phyloP scores from a whole-genome alignment of 2,329 filamentous ascomycete genomes.

The Colletotrichum cordylinicola region DNA sequence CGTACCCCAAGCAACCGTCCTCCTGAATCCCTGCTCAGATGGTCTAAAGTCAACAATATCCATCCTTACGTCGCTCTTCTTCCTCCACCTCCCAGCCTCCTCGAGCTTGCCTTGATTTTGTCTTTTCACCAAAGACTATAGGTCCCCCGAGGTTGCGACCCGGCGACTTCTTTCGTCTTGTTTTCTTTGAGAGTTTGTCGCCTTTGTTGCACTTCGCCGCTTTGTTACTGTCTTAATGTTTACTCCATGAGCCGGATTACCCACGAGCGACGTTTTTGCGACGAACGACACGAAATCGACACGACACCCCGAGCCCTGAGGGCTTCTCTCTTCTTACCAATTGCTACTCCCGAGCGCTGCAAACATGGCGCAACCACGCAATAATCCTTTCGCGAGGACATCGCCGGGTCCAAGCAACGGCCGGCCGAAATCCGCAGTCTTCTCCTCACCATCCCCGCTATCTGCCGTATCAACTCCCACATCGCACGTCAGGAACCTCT shows the following conservation, averaged over 20 bases:
- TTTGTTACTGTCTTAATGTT: constrained; percentile 21
- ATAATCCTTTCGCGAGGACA: constrained; percentile 79
- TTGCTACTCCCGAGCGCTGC: constrained; percentile 47
- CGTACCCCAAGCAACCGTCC: constrained; percentile 31
- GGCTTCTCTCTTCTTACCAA: constrained; percentile 36
- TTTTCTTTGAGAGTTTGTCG: constrained; percentile 14
- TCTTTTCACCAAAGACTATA: constrained; percentile 6
- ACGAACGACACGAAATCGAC: constrained; percentile 12
- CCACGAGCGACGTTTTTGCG: constrained; percentile 17
- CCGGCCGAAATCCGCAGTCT: constrained; percentile 78
- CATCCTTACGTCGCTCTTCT: constrained; percentile 17
- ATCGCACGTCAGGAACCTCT: constrained; percentile 73
- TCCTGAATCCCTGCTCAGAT: constrained; percentile 13
- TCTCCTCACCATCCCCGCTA: constrained; percentile 63
- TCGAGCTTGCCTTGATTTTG: constrained; percentile 10
- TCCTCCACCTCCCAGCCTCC: constrained; percentile 21
- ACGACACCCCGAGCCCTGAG: not conserved
- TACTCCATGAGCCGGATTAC: constrained; percentile 17
- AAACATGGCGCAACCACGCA: constrained; percentile 74
- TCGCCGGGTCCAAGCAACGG: constrained; percentile 64
- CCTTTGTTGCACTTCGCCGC: not conserved
- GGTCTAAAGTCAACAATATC: constrained; percentile 21
- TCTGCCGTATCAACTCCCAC: constrained; percentile 44
- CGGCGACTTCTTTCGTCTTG: constrained; percentile 10
- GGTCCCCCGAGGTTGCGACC: not conserved